Base-by-base conservation (phyloP, 305 asterid species). In the Petunia hybrid region DNA sequence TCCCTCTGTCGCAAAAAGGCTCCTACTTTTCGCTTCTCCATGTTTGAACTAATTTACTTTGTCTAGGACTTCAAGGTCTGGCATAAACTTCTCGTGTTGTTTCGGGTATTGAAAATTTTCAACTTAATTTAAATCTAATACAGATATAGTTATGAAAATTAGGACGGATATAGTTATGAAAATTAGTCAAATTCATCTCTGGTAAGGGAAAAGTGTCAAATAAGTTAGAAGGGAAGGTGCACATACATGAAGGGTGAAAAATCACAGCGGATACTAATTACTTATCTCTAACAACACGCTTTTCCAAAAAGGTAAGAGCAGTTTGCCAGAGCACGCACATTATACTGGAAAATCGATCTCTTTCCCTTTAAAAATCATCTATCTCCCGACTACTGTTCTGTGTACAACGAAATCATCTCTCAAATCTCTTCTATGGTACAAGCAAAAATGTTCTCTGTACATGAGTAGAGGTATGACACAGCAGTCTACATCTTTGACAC, bases 361-460 rank as follows among this genome's bases (percentile, higher is more conserved):
- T 46, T 59, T 40, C 16, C 12, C 70, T 36, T 2, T 5, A 12
- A 41, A 77, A 59, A 48, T 60, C 80, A 59, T 77, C 67, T 2
- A 41, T 76, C 67, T 57, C 59, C 38, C n/a, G 40, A 60, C 41
- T 13, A 77, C 41, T 48, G 43, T 77, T 46, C 41, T 42, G 70
- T 77, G 66, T 77, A 77, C 57, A 79, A 79, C 48, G 39, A 68
- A 79, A 51, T 35, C 12, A 35, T 40, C 82, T 67, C 71, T 79
- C 76, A 40, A 36, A 57, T 79, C 76, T 57, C 80, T 10, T 57
- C 70, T 77, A 77, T 57, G 59, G 77, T 79, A 79, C 82, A 79
- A 79, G 65, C 82, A 53, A 67, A 79, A 79, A 22, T 79, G 38
- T 41, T 48, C 62, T 40, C 56, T 65, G 63, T 79, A 79, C 77